Evolutionary conservation across 2,329 filamentous ascomycete genomes (phyloP).

Genomic region (Rutstroemia sp.): DNA sequence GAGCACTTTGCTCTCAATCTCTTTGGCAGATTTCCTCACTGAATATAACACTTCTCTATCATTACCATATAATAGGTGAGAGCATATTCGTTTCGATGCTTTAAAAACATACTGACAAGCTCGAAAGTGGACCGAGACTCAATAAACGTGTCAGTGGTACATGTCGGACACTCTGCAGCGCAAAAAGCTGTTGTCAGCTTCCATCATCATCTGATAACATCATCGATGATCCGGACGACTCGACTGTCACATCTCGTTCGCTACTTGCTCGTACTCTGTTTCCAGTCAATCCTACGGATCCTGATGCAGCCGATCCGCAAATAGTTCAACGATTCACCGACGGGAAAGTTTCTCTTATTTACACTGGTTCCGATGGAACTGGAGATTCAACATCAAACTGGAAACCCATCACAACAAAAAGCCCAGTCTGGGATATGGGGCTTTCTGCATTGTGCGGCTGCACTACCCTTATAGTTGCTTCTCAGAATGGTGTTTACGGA

Average conservation of each 20-base stretch:
- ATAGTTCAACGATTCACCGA: neutral
- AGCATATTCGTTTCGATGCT: neutral
- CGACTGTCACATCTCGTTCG: neutral
- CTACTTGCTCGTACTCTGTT: neutral
- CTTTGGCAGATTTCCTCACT: neutral
- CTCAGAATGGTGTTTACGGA: neutral
- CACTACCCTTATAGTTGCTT: neutral
- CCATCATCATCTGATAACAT: neutral
- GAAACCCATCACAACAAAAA: neutral
- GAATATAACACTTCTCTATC: neutral
- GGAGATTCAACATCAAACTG: neutral
- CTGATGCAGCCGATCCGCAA: neutral
- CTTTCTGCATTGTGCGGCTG: neutral
- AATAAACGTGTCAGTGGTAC: neutral
- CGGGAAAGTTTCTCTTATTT: neutral
- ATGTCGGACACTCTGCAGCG: neutral
- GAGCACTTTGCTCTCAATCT: neutral
- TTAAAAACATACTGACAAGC: neutral
- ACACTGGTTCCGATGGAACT: neutral
- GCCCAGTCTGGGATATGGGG: neutral
- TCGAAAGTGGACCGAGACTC: neutral
- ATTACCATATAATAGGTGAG: neutral
- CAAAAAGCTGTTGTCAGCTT: neutral
- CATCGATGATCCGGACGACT: neutral
- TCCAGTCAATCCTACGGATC: neutral